phyloP scores from a whole-genome alignment of 2,329 filamentous ascomycete species.

The Capronia epimyces region DNA sequence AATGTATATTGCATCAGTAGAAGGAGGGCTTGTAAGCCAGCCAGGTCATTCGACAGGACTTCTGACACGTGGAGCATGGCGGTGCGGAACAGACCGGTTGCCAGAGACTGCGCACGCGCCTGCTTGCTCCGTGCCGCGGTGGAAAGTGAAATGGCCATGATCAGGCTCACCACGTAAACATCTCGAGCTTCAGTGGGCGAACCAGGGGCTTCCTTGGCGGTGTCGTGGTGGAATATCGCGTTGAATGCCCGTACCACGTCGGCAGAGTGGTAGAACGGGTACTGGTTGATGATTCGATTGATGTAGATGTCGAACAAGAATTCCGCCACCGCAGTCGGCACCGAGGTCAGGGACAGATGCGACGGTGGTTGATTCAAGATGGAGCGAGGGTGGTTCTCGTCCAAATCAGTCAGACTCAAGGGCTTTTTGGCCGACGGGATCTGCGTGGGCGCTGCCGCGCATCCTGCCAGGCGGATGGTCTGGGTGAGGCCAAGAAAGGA shows the following conservation, averaged over 20 bases:
- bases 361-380: conserved; percentile 8
- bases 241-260: background rate
- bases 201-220: background rate
- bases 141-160: conserved; percentile 14
- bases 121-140: conserved; percentile 10
- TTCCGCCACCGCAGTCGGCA: conserved; percentile 7
- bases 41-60: conserved; percentile 10
- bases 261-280: conserved; percentile 5
- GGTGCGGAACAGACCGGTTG: conserved; percentile 4
- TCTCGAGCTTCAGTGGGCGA: background rate
- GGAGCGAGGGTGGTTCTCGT: conserved; percentile 9
- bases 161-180: conserved; percentile 6
- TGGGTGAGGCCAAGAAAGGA: conserved; percentile 8
- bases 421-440: conserved; percentile 11
- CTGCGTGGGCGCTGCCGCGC: conserved; percentile 6
- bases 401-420: conserved; percentile 6
- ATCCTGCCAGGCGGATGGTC: conserved; percentile 2
- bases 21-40: conserved; percentile 77
- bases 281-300: conserved; percentile 10
- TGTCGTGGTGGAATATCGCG: background rate
- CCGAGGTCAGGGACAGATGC: conserved; percentile 2
- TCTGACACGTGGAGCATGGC: conserved; percentile 6
- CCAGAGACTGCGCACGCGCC: conserved; percentile 5
- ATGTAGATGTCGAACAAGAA: conserved; percentile 10
- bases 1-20: conserved; percentile 84